Percentiles rank a stretch among this genome's conserved stretches.
Evolutionary conservation across 768 basidiomycete genomes (phyloP).

Genomic region (Russula olivacea): DNA sequence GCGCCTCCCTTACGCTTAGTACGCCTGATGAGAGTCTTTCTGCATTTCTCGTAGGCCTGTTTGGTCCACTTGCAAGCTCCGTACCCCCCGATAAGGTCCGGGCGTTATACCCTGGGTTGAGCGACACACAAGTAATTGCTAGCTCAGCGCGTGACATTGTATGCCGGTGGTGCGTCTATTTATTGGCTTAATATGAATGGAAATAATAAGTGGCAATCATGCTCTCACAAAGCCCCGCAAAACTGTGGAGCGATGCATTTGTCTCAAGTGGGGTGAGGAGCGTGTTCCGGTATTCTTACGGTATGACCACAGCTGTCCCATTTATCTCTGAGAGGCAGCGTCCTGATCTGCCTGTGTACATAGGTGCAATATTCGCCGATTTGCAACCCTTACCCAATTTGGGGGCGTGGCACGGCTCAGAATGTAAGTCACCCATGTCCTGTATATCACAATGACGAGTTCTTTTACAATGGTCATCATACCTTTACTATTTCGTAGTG

Average conservation of each 20-base stretch:
- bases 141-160: neutral
- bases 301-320: neutral
- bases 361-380: conserved; percentile 7
- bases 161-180: conserved; percentile 8
- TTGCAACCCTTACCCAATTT: neutral
- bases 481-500: conserved; percentile 14
- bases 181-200: too few species aligned
- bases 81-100: neutral
- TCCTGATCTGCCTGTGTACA: neutral
- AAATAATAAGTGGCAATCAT: too few species aligned
- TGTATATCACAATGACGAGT: neutral
- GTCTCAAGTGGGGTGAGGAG: conserved; percentile 1
- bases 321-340: neutral
- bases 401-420: neutral
- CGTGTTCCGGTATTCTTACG: conserved; percentile 16
- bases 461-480: neutral
- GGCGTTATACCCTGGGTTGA: conserved; percentile 6
- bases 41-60: neutral
- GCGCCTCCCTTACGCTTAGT: neutral
- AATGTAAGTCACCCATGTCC: neutral
- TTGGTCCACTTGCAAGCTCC: neutral
- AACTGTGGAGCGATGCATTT: conserved; percentile 16
- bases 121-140: conserved; percentile 5
- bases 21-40: neutral
- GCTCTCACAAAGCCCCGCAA: conserved; percentile 1